Evolutionary conservation across 371 early-diverging fungal genomes (phyloP).

Genomic region (Mucor mucedo): DNA sequence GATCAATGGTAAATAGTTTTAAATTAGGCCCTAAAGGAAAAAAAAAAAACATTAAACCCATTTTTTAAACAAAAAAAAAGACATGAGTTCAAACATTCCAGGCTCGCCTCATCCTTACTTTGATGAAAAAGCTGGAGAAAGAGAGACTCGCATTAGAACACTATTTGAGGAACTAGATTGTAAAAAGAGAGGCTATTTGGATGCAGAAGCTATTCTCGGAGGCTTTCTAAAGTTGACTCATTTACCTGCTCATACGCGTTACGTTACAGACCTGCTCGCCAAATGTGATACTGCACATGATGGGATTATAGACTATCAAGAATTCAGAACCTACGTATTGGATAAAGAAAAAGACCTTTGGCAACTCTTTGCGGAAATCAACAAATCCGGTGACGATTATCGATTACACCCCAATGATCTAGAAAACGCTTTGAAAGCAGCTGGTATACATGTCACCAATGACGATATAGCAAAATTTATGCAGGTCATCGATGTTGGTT

Average conservation of each 20-base stretch:
- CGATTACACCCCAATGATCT: conserved; percentile 65
- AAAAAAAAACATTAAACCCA: conserved; percentile 1
- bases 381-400: conserved; percentile 61
- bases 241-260: conserved; percentile 54
- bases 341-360: conserved; percentile 73
- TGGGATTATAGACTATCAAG: conserved; percentile 68
- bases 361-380: conserved; percentile 71
- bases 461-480: conserved; percentile 71
- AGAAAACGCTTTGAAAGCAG: conserved; percentile 57
- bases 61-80: conserved; percentile 6
- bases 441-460: conserved; percentile 68
- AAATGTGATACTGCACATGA: conserved; percentile 67
- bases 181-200: conserved; percentile 48
- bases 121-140: conserved; percentile 53
- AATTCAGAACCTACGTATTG: conserved; percentile 73
- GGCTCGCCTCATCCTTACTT: conserved; percentile 50
- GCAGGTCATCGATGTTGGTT: conserved; percentile 67
- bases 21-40: not conserved
- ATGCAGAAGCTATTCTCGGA: conserved; percentile 53
- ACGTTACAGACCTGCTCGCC: conserved; percentile 57
- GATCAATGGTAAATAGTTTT: conserved; percentile 12
- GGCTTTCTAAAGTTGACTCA: conserved; percentile 55
- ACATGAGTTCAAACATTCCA: conserved; percentile 26
- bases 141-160: conserved; percentile 51
- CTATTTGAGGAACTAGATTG: conserved; percentile 54